phyloP scores from a whole-genome alignment of 176 grass and related monocot genomes.

The Metroxylon sagu region DNA sequence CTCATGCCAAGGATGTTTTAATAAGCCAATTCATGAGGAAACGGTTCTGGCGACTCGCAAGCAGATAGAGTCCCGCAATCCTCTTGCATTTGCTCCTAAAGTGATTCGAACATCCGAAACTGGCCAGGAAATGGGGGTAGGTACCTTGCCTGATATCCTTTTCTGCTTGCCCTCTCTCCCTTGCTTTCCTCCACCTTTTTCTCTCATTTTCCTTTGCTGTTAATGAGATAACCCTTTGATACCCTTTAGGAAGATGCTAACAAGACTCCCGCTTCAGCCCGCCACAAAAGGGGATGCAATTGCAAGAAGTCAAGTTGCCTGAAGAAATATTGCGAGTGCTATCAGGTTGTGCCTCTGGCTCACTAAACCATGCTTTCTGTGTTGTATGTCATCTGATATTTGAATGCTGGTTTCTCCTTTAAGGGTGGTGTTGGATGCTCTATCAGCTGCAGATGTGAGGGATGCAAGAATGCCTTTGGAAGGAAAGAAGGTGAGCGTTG shows the following conservation, averaged over 20 bases:
- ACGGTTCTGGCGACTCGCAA: constrained; percentile 85
- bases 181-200: not conserved
- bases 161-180: too few relatives aligned
- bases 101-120: constrained; percentile 71
- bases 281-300: constrained; percentile 99
- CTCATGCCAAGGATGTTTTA: constrained; percentile 87
- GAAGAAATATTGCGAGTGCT: constrained; percentile 99
- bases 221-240: constrained; percentile 2
- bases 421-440: constrained; percentile 98
- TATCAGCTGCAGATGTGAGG: constrained; percentile 84
- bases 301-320: constrained; percentile 98
- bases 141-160: constrained; percentile 2
- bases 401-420: constrained; percentile 3
- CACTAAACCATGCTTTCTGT: not conserved
- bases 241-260: constrained; percentile 71
- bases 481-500: constrained; percentile 76
- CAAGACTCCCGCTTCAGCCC: constrained; percentile 88
- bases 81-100: constrained; percentile 97
- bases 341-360: constrained; percentile 44
- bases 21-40: constrained; percentile 98
- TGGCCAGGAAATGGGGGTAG: constrained; percentile 53
- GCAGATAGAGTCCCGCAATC: constrained; percentile 95
- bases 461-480: constrained; percentile 92
- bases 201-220: not conserved
- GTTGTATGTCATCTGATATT: constrained; percentile 19